Conservation (phyloP, 768 basidiomycete species). For the Floccularia luteovirens region DNA sequence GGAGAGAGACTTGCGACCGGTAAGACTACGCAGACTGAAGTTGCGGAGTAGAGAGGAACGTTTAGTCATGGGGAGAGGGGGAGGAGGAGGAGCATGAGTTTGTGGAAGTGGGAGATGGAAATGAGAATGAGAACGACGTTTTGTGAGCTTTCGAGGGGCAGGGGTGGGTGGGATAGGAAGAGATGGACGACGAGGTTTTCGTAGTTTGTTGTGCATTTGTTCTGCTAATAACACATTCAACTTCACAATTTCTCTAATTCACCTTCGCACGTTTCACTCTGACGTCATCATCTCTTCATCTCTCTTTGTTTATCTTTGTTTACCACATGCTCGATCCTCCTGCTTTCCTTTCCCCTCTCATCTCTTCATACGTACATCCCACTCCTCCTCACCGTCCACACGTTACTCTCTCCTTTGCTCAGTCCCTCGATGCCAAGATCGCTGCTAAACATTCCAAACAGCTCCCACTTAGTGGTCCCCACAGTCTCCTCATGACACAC, state of each 20-base stretch:
- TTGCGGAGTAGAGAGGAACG: conserved; percentile 5
- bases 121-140: not conserved
- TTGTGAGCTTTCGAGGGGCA: not conserved
- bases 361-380: conserved; percentile 4
- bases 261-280: not conserved
- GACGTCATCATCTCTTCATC: conserved; percentile 9
- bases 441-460: conserved; percentile 68
- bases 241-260: too few species aligned
- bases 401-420: conserved; percentile 82
- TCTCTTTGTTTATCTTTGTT: not conserved
- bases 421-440: conserved; percentile 84
- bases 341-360: not conserved
- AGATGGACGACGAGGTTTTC: not conserved
- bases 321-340: too few species aligned
- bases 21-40: conserved; percentile 4
- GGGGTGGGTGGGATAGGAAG: not conserved
- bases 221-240: too few species aligned
- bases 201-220: conserved; percentile 3
- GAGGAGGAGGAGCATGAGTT: conserved; percentile 4
- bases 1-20: not conserved
- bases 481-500: conserved; percentile 93
- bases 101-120: not conserved
- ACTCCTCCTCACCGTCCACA: conserved; percentile 28
- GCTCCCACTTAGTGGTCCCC: conserved; percentile 74
- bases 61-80: conserved; percentile 3